Conservation (phyloP, 495 filamentous ascomycete species). For the Usnea hakonensis region DNA sequence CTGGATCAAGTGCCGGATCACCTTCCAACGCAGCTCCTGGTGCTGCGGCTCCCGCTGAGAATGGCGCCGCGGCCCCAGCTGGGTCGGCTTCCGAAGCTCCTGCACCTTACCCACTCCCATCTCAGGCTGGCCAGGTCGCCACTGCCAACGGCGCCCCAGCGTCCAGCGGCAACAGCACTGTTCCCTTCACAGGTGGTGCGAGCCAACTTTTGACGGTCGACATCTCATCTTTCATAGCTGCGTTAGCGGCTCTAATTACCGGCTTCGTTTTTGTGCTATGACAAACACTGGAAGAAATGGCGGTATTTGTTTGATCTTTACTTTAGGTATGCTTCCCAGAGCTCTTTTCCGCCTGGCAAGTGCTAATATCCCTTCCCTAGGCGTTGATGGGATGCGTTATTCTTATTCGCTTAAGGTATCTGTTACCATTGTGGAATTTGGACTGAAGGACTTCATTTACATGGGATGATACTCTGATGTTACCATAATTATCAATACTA, state of each 20-base stretch:
- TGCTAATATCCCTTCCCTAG: constrained; percentile 3
- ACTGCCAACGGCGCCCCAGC: background rate
- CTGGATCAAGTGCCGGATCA: too few relatives aligned
- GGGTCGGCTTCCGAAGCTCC: background rate
- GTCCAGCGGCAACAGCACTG: constrained; percentile 2
- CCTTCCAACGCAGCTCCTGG: too few relatives aligned
- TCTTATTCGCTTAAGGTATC: constrained; percentile 11
- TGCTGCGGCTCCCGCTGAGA: constrained; percentile 21
- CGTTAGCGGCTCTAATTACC: constrained; percentile 1
- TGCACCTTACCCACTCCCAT: constrained; percentile 9
- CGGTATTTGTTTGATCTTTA: background rate
- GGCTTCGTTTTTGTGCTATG: constrained; percentile 9
- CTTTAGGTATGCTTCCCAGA: constrained; percentile 3
- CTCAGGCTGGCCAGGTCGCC: constrained; percentile 10
- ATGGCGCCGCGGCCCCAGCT: constrained; percentile 1
- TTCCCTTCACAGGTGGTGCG: constrained; percentile 16
- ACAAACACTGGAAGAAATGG: constrained; percentile 2
- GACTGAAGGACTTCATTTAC: constrained; percentile 9
- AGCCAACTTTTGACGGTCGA: background rate
- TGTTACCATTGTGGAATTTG: constrained; percentile 1
- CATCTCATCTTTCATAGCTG: constrained; percentile 6
- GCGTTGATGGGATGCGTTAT: constrained; percentile 5
- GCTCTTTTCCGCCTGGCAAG: background rate
- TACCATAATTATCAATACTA: constrained; percentile 16
- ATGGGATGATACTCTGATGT: constrained; percentile 13